Evolutionary conservation across 306 rosid species (phyloP), one percentile per base, ranked within the genome.

Genomic region (Castanea mollissima): DNA sequence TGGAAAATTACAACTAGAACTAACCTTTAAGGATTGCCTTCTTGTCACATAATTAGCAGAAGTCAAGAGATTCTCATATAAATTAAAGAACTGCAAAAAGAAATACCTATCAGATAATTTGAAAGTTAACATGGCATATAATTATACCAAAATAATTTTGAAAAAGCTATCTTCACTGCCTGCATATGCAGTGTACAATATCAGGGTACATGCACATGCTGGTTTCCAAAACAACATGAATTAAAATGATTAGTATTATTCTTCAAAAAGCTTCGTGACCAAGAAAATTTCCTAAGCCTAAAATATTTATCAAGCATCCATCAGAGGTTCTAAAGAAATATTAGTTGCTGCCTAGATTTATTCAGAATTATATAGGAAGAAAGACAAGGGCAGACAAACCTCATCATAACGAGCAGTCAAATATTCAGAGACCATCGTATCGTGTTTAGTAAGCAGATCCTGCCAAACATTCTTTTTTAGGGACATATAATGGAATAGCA

Each of bases 1-100:
- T 55, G 16, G 69, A 78, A 78, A 73, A 72, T 25, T 74, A 44
- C 1, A 25, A 70, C 34, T 58, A 78, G 78, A 88, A 86, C 90
- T 63, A 34, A 92, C 99, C 99, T 95, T 95, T 83, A 95, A 87
- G 74, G 99, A 95, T 76, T 92, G 99, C 82, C 98, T 90, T 85
- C 97, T 91, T 75, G 99, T 95, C 81, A 95, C 99, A 75, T 95
- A 95, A 89, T 92, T 95, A 74, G 98, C 55, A 81, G 99, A 95
- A 51, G 88, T 87, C 91, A 95, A 84, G 76, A 95, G 93, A 51
- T 74, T 90, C 84, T 95, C 99, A 49, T 91, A 95, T 60, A 82
- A 85, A 83, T 91, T 93, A 82, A 95, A 95, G 89, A 95, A 95
- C 98, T 95, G 90, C 41, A 86, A 88, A 52, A 86, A 58, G 19